Percentiles rank a stretch among this genome's conserved stretches.
These are phyloP conservation scores for Dendrocalamus sinicus DNA, from an alignment of 176 grass and related monocot genomes.

Conservation along the genomic window DNA sequence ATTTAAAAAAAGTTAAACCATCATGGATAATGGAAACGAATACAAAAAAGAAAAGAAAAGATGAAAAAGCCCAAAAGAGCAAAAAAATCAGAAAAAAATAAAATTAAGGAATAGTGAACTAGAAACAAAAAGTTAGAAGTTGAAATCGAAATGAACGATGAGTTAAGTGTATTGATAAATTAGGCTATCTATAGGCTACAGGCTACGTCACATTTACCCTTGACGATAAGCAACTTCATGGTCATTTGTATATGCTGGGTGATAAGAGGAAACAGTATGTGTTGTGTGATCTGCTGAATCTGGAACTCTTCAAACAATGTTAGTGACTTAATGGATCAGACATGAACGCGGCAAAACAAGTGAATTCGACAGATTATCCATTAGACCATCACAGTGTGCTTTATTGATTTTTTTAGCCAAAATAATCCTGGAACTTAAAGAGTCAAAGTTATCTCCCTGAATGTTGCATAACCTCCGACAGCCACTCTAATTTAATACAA, in stretches of 20 bases:
- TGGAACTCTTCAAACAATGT: conserved; percentile 2
- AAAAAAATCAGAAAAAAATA: too few species aligned
- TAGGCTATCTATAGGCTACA: neutral
- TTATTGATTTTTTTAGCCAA: neutral
- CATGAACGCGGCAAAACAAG: neutral
- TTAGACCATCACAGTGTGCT: neutral
- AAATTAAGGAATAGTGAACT: too few species aligned
- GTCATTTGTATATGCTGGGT: neutral
- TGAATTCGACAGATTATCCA: neutral
- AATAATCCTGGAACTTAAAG: neutral
- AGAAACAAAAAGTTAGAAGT: too few species aligned
- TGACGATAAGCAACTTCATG: neutral
- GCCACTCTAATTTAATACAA: neutral
- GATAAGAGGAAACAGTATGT: conserved; percentile 3
- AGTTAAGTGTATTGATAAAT: neutral
- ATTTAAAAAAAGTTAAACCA: too few species aligned
- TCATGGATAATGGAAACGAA: too few species aligned
- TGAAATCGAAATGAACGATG: too few species aligned
- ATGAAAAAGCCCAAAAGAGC: too few species aligned
- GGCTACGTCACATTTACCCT: neutral
- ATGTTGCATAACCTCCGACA: neutral
- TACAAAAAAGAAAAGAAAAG: too few species aligned
- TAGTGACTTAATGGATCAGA: neutral
- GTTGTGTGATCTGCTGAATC: neutral
- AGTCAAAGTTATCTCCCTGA: neutral